phyloP scores from a whole-genome alignment of 371 early-diverging fungal species.

The Mortierella sp. region DNA sequence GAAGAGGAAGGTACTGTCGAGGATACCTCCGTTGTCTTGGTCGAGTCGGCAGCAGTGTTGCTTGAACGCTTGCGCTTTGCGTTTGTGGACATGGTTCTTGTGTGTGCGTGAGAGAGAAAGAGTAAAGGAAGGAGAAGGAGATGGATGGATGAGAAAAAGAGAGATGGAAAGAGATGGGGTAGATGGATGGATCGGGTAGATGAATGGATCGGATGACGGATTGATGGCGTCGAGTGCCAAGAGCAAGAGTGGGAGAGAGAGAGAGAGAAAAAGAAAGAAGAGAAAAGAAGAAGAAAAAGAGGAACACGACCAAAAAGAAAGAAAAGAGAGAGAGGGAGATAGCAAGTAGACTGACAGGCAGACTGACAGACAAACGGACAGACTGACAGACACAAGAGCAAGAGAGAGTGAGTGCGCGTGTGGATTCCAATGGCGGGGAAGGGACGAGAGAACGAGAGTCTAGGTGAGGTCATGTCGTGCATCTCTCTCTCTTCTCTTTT shows the following conservation, averaged over 20 bases:
- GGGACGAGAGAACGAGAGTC: no score
- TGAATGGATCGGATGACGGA: not conserved
- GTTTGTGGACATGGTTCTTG: not conserved
- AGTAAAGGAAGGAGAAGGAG: not conserved
- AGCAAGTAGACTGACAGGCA: not conserved
- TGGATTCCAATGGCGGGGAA: no score
- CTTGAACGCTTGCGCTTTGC: slow-evolving; percentile 39
- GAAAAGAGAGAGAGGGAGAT: not conserved
- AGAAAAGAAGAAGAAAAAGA: not conserved
- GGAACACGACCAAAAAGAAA: not conserved
- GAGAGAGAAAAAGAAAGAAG: not conserved
- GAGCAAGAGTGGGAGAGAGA: not conserved
- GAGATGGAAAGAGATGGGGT: not conserved
- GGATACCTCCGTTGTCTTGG: not conserved
- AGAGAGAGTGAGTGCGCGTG: no score
- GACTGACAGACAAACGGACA: no score
- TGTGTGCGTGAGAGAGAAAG: not conserved
- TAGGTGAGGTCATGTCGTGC: no score
- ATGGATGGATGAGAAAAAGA: not conserved
- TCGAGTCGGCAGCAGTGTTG: slow-evolving; percentile 23
- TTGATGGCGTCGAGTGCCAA: not conserved
- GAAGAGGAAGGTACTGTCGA: not conserved
- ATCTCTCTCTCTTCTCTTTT: no score
- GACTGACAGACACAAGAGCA: no score
- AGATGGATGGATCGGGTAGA: no score